Base-by-base conservation (phyloP, 106 monocot species). In the Ottelia alismoides region DNA sequence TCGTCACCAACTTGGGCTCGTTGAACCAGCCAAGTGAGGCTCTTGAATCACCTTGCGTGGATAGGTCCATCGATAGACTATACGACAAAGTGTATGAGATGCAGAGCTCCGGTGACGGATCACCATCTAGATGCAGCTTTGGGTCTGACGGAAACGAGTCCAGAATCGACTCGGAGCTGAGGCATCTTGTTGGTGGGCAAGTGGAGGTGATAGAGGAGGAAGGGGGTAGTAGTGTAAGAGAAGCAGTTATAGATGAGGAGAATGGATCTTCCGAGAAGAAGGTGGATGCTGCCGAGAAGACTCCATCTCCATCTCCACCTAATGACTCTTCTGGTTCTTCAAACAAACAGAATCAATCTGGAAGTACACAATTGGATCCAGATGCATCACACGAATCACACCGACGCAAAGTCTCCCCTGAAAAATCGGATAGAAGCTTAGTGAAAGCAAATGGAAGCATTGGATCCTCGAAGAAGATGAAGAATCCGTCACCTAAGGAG, bases 41-140 rank as follows among this genome's bases (percentile, higher is more conserved):
- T 46, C 49, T 78, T 2, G 71, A 76, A 2, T 51, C 73, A 2
- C 59, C 62, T 26, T 69, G 60, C 25, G 64, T 69, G 3, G 78
- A 90, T 28, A 77, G 79, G 16, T 89, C 96, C 0, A 98, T 98
- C 2, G 82, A 98, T n/a, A 78, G 68, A 46, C 60, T 98, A 20
- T 98, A 85, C 53, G 68, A 89, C 58, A 98, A 98, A 66, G 89
- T 98, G 7, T 82, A 82, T 32, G 96, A 89, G 63, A 85, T 98
- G 85, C 77, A 82, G 74, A 98, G 89, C 76, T 98, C 96, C 0
- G 62, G 57, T 22, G 78, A 85, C 53, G 83, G 75, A 0, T 82
- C 79, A 14, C 78, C 63, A 11, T 89, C 82, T 3, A 67, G 68
- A 3, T 20, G 24, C 11, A 98, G 79, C 63, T 89, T 77, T 45